Evolutionary conservation across 768 basidiomycete species (phyloP).

Genomic region (Termitomyces sp.): DNA sequence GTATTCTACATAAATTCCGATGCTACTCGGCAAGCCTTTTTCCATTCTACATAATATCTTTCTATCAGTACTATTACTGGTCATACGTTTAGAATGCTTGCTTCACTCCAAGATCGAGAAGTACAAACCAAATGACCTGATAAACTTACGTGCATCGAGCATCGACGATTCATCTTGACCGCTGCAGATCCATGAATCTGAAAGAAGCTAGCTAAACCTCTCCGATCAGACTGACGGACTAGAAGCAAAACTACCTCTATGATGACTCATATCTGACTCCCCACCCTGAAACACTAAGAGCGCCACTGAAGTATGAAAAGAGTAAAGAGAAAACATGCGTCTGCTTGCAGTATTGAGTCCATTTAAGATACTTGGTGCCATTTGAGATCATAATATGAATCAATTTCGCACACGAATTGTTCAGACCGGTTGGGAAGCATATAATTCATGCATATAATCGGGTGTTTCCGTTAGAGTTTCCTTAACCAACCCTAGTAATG

Average conservation of each 20-base stretch:
- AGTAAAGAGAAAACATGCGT: slow-evolving; percentile 2
- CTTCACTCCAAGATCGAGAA: background rate
- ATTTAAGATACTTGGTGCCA: background rate
- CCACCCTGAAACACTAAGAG: background rate
- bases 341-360: background rate
- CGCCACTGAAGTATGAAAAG: background rate
- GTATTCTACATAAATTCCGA: background rate
- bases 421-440: slow-evolving; percentile 3
- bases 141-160: background rate
- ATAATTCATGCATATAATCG: background rate
- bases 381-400: slow-evolving; percentile 1
- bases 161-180: background rate
- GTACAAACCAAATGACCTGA: background rate
- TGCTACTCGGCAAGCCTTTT: background rate
- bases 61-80: background rate
- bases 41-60: no score
- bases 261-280: background rate
- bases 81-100: background rate
- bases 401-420: background rate
- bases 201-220: background rate
- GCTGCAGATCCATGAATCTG: background rate
- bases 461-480: slow-evolving; percentile 2
- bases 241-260: background rate
- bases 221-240: background rate
- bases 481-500: slow-evolving; percentile 2